Evolutionary conservation across 2,329 filamentous ascomycete species (phyloP).

Genomic region (Xylaria sp.): DNA sequence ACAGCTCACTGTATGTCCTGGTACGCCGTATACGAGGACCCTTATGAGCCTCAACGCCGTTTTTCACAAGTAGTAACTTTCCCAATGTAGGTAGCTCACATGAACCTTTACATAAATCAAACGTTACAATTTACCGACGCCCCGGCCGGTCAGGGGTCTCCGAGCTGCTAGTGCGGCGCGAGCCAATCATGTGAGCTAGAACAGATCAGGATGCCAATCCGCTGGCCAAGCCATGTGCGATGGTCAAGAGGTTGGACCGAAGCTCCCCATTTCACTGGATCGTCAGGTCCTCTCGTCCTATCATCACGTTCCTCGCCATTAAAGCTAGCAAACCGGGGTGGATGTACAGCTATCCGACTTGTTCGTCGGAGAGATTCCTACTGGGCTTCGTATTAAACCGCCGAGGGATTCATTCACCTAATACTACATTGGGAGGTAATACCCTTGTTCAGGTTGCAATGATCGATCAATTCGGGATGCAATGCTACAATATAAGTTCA

Average conservation of each 20-base stretch:
- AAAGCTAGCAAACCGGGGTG: not conserved
- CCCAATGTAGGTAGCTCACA: conserved; percentile 25
- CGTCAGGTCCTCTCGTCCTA: not conserved
- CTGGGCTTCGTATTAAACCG: not conserved
- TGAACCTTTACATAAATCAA: conserved; percentile 28
- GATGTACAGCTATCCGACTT: not conserved
- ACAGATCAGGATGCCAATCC: conserved; percentile 6
- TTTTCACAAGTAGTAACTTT: conserved; percentile 14
- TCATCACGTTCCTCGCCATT: conserved; percentile 10
- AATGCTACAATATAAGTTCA: conserved; percentile 26
- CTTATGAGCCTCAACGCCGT: conserved; percentile 7
- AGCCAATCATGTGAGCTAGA: conserved; percentile 24
- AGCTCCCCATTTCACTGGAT: conserved; percentile 22
- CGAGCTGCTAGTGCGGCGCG: conserved; percentile 3
- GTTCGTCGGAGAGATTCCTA: conserved; percentile 1
- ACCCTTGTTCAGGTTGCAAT: conserved; percentile 22
- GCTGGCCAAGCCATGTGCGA: conserved; percentile 19
- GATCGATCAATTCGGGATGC: conserved; percentile 6
- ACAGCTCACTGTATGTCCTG: not conserved
- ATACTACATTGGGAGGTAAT: conserved; percentile 20
- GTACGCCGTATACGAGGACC: not conserved
- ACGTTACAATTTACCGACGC: conserved; percentile 35
- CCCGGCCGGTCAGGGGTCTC: conserved; percentile 11
- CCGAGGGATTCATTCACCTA: conserved; percentile 27
- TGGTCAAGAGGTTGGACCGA: not conserved